These are phyloP conservation scores for Talaromyces ruber DNA, from an alignment of 495 filamentous ascomycete genomes.

Conservation along the genomic window DNA sequence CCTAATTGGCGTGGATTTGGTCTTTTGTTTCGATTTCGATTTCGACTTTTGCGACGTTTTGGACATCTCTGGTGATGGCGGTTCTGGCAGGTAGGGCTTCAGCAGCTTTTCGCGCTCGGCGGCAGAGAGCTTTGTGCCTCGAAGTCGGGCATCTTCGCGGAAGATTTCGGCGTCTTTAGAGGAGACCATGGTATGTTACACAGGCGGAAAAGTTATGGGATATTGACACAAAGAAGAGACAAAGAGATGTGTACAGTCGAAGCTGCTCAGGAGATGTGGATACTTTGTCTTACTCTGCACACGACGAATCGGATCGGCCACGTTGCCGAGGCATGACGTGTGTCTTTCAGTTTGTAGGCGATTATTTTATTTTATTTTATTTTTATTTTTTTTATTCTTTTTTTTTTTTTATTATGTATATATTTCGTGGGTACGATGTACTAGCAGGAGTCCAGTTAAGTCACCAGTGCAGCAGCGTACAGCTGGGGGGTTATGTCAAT, in stretches of 20 bases:
- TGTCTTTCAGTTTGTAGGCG: not conserved
- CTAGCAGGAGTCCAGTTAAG: not conserved
- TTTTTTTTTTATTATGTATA: not conserved
- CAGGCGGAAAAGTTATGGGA: not conserved
- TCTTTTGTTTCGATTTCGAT: constrained; percentile 4
- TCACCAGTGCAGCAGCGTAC: not conserved
- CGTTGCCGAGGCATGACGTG: not conserved
- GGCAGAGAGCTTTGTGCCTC: constrained; percentile 50
- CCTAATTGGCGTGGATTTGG: constrained; percentile 43
- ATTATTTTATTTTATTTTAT: not conserved
- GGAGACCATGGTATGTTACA: constrained; percentile 39
- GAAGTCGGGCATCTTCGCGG: constrained; percentile 50
- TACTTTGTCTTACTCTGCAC: not conserved
- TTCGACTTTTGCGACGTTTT: no score
- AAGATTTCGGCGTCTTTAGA: constrained; percentile 49
- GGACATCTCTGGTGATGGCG: constrained; percentile 25
- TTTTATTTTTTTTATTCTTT: not conserved
- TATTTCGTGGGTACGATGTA: not conserved
- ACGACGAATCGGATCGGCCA: not conserved
- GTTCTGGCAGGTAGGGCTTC: constrained; percentile 65
- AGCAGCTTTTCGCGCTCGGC: constrained; percentile 64
- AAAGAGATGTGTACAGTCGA: not conserved
- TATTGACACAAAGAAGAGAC: not conserved
- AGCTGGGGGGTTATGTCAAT: not conserved
- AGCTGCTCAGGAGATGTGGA: not conserved